phyloP scores from a whole-genome alignment of 441 rosid species.

The Populus hybrid region DNA sequence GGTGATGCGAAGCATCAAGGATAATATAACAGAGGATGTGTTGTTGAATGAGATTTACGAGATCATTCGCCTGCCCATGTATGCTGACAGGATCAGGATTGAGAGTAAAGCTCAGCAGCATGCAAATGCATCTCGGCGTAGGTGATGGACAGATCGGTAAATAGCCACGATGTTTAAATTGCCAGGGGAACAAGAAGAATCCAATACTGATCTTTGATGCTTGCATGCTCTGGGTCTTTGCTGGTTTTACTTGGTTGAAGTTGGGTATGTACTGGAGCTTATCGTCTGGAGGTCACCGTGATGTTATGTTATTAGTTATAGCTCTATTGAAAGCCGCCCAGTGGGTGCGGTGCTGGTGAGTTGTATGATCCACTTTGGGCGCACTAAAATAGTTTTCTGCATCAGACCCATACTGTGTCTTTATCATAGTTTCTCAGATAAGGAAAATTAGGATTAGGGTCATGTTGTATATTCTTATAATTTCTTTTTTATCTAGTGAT shows the following conservation, averaged over 20 bases:
- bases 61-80: slow-evolving; percentile 82
- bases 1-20: slow-evolving; percentile 92
- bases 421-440: slow-evolving; percentile 27
- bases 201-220: slow-evolving; percentile 6
- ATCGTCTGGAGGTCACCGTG: slow-evolving; percentile 13
- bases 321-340: slow-evolving; percentile 12
- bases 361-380: slow-evolving; percentile 30
- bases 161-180: neutral
- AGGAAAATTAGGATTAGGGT: slow-evolving; percentile 39
- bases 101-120: slow-evolving; percentile 74
- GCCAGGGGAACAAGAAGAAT: neutral
- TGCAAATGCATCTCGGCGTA: slow-evolving; percentile 48
- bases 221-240: neutral
- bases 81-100: slow-evolving; percentile 73
- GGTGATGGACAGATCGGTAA: slow-evolving; percentile 20
- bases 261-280: slow-evolving; percentile 7
- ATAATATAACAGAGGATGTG: slow-evolving; percentile 80
- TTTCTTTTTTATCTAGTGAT: slow-evolving; percentile 18
- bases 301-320: slow-evolving; percentile 32
- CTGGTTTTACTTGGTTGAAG: slow-evolving; percentile 6
- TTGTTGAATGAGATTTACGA: slow-evolving; percentile 68
- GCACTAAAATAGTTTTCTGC: slow-evolving; percentile 13
- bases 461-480: slow-evolving; percentile 38
- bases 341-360: slow-evolving; percentile 34
- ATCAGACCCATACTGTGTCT: slow-evolving; percentile 15